Base-by-base conservation (phyloP, 208 protist species). In the Vickermania ingenoplastis region DNA sequence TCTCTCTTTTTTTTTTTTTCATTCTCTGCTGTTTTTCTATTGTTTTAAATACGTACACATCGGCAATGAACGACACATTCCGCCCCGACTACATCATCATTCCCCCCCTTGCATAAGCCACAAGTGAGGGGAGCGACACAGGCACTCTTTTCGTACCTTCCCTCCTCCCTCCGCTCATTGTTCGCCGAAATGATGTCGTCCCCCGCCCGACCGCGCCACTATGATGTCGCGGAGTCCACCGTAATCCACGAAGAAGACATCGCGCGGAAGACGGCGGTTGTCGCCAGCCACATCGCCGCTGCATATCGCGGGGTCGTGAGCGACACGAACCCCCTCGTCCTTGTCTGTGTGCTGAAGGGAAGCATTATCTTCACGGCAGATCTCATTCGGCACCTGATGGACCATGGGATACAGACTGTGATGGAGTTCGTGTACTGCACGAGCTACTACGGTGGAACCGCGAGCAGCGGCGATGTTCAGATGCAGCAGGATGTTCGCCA, bases 351-450 rank as follows among this genome's bases (percentile, higher is more conserved):
- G 22, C 63, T 95, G 45, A 95, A 93, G 64, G 89, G 89, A 22
- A 85, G 73, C 60, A 77, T 88, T 57, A 70, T 91, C 27, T 93
- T 95, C 69, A 80, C 83, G 0, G 81, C 84, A 1, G 89, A 95
- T 63, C 74, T 95, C 21, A 50, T 64, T 13, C 81, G 89, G 26
- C 68, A 65, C 14, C 59, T 95, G 21, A 41, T 58, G 21, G 83
- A 92, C 28, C 63, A 73, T 53, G 81, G 81, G 7, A 78, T 96
- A 2, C 84, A 85, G 3, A 63, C 76, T 31, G 59, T 69, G 7
- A n/a, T 95, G 61, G 84, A 97, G 75, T 97, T 95, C 41, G 81
- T 97, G 22, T 91, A 83, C 63, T 74, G 79, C n/a, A 79, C 65
- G 41, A 86, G 78, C 2, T 93, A 95, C 71, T 73, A 71, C 45